phyloP scores from a whole-genome alignment of 441 rosid species.

The Omphalea diandra region DNA sequence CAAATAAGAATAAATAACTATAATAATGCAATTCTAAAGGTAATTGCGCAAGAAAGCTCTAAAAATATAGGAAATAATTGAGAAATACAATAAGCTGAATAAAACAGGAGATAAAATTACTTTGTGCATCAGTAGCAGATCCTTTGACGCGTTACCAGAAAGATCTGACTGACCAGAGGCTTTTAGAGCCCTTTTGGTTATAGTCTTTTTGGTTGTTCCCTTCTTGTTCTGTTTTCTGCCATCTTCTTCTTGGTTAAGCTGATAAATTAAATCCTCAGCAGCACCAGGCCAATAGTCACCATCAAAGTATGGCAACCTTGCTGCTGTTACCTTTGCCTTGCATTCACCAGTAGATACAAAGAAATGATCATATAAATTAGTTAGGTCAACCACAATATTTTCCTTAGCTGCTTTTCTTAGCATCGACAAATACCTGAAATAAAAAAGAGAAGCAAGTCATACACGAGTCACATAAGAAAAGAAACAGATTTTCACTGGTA shows the following conservation, averaged over 20 bases:
- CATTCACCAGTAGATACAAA: conserved; percentile 83
- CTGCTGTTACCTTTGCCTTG: conserved; percentile 93
- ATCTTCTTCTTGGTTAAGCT: conserved; percentile 96
- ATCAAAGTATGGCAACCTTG: conserved; percentile 98
- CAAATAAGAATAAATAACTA: neutral
- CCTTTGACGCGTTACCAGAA: conserved; percentile 93
- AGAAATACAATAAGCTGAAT: conserved; percentile 10
- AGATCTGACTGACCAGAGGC: conserved; percentile 98
- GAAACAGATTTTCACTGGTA: neutral
- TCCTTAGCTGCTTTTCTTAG: conserved; percentile 87
- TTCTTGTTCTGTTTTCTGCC: conserved; percentile 91
- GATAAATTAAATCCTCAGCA: conserved; percentile 95
- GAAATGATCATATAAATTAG: conserved; percentile 94
- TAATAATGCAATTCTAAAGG: neutral
- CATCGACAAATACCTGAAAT: conserved; percentile 88
- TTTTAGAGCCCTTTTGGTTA: conserved; percentile 95
- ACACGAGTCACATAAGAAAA: conserved; percentile 9
- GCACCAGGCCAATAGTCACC: conserved; percentile 99
- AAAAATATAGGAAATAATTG: neutral
- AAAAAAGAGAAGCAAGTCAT: conserved; percentile 22
- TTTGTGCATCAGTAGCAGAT: conserved; percentile 92
- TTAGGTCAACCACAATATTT: conserved; percentile 82
- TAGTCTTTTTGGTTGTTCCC: conserved; percentile 79
- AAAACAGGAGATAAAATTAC: conserved; percentile 42
- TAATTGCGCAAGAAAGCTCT: neutral